A percentile compares a stretch with the other conserved stretches of the same genome.
phyloP scores from a whole-genome alignment of 805 yeast species.

The Ogataea zsoltii region DNA sequence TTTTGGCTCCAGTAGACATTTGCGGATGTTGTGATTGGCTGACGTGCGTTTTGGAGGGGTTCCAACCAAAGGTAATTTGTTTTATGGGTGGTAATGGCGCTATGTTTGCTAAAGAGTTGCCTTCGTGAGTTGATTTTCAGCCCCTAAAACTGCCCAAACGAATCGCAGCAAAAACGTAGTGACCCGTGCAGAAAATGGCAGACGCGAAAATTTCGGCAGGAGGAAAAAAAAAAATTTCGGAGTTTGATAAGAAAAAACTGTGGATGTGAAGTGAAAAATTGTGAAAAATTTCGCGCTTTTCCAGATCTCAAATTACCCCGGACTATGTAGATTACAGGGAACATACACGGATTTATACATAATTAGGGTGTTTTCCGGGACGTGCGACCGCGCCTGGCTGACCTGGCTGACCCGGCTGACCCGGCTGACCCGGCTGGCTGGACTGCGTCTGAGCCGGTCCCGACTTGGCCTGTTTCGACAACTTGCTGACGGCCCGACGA shows the following conservation, averaged over 20 bases:
- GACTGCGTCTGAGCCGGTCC: neutral
- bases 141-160: slow-evolving; percentile 1
- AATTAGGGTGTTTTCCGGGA: no score
- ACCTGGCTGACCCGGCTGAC: no score
- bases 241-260: neutral
- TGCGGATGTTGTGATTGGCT: neutral
- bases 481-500: slow-evolving; percentile 48
- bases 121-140: slow-evolving; percentile 1
- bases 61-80: no score
- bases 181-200: slow-evolving; percentile 1
- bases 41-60: no score
- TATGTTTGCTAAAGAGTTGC: slow-evolving; percentile 1
- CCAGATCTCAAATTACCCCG: no score
- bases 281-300: neutral
- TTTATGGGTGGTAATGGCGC: no score
- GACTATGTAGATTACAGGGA: no score
- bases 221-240: neutral
- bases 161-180: neutral
- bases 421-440: neutral
- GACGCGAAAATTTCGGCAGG: neutral
- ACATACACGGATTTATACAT: no score
- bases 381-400: no score
- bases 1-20: slow-evolving; percentile 17
- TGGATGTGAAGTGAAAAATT: neutral
- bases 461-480: slow-evolving; percentile 31